Percentiles rank a stretch among this genome's conserved stretches.
phyloP scores from a whole-genome alignment of 2,329 filamentous ascomycete genomes.

The Talaromyces sp. region DNA sequence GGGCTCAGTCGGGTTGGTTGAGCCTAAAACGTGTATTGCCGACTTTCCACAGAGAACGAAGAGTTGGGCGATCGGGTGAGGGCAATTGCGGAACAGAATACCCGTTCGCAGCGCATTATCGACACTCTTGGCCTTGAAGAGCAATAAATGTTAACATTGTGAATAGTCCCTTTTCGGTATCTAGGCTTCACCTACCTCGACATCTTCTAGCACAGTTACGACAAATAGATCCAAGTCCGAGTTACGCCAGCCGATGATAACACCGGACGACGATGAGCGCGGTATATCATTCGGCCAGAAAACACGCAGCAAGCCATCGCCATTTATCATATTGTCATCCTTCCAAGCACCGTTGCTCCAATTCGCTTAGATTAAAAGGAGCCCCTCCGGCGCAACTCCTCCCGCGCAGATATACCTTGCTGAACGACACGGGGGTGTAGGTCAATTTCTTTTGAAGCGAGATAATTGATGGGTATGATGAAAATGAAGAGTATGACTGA shows the following conservation, averaged over 20 bases:
- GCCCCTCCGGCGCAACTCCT: slow-evolving; percentile 88
- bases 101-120: slow-evolving; percentile 83
- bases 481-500: slow-evolving; percentile 81
- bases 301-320: slow-evolving; percentile 89
- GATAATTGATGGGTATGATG: slow-evolving; percentile 75
- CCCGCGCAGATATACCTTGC: slow-evolving; percentile 85
- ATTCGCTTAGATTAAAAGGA: slow-evolving; percentile 67
- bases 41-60: slow-evolving; percentile 79
- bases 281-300: slow-evolving; percentile 93
- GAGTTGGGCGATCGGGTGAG: slow-evolving; percentile 74
- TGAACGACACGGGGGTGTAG: slow-evolving; percentile 78
- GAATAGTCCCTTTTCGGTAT: not conserved
- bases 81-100: slow-evolving; percentile 76
- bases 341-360: slow-evolving; percentile 19
- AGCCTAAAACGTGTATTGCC: slow-evolving; percentile 80
- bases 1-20: slow-evolving; percentile 63
- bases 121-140: slow-evolving; percentile 66
- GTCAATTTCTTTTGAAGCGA: slow-evolving; percentile 75
- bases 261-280: slow-evolving; percentile 68
- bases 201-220: slow-evolving; percentile 81
- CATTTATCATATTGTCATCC: slow-evolving; percentile 62
- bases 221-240: slow-evolving; percentile 88
- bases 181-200: slow-evolving; percentile 63
- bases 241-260: slow-evolving; percentile 94
- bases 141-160: not conserved